These are phyloP conservation scores for Cyberlindnera suaveolens DNA, from an alignment of 805 yeast species.

Conservation along the genomic window DNA sequence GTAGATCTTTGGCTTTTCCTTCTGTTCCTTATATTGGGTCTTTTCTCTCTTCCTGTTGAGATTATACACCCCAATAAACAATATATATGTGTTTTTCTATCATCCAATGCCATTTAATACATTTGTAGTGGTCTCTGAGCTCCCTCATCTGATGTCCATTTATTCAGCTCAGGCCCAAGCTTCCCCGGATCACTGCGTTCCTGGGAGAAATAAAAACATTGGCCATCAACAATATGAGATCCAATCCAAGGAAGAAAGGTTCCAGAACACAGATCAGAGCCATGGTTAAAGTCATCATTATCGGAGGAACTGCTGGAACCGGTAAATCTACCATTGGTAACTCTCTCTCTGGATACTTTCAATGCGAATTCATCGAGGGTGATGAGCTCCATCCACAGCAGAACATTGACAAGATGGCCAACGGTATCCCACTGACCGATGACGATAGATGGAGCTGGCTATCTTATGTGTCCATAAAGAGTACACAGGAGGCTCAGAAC, in stretches of 20 bases:
- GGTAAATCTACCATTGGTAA: constrained; percentile 83
- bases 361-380: constrained; percentile 72
- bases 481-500: constrained; percentile 34
- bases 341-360: constrained; percentile 37
- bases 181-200: constrained; percentile 1
- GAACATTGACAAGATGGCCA: constrained; percentile 78
- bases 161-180: background rate
- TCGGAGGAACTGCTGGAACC: constrained; percentile 96
- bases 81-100: too few species aligned
- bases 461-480: constrained; percentile 35
- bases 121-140: too few species aligned
- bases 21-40: background rate
- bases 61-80: too few species aligned
- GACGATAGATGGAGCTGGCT: constrained; percentile 95
- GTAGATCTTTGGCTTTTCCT: background rate
- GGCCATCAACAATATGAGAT: background rate
- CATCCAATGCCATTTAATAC: too few species aligned
- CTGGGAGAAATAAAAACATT: background rate
- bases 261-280: background rate
- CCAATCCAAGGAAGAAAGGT: background rate
- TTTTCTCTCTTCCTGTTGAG: too few species aligned
- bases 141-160: background rate
- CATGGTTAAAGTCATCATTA: constrained; percentile 40
- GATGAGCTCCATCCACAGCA: constrained; percentile 68
- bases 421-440: constrained; percentile 76